Base-by-base conservation (phyloP, 179 eudicot genomes). In the Silene noctiflora region DNA sequence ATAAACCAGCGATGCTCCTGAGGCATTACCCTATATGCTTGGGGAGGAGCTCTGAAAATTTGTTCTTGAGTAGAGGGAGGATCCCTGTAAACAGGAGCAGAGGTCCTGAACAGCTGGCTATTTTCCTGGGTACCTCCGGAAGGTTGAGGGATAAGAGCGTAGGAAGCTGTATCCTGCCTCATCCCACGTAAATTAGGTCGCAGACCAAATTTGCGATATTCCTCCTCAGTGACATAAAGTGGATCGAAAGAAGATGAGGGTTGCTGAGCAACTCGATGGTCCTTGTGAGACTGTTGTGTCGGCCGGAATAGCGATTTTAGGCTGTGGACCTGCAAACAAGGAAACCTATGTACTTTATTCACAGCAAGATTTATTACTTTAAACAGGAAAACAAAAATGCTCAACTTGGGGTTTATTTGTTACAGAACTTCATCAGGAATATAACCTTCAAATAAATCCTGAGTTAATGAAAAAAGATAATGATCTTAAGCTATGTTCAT, bases 291-390 rank as follows among this genome's bases (percentile, higher is more conserved):
- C 68, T 56, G 48, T 14, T 77, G 91, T 53, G 71, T 73, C 20
- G 91, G 86, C 24, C 74, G 83, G 80, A 90, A 93, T 20, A 91
- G 73, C 3, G 79, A 42, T 31, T 61, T 76, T 33, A 93, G 90
- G 60, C 83, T 83, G 77, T 83, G 79, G 27, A 89, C 98, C 98
- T 93, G 89, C 81, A 85, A 71, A 77, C 64, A 53, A 44, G 10
- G 29, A 51, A 66, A 35, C 31, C 17, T 55, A 17, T 7, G 65
- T 72, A 72, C 35, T 27, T 55, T 27, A 70, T 24, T 58, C 75
- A 56, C 48, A 17, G 27, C 25, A 56, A 56, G 27, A 56, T n/a
- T 71, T 42, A 42, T n/a, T 4, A 35, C 4, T 12, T n/a, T 27
- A 16, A 33, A 13, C 22, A 33, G 0, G n/a, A 55, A 12, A 56